Conservation (phyloP, 108 stramenopile genomes). For the Chaetoceros tenuissimus region DNA sequence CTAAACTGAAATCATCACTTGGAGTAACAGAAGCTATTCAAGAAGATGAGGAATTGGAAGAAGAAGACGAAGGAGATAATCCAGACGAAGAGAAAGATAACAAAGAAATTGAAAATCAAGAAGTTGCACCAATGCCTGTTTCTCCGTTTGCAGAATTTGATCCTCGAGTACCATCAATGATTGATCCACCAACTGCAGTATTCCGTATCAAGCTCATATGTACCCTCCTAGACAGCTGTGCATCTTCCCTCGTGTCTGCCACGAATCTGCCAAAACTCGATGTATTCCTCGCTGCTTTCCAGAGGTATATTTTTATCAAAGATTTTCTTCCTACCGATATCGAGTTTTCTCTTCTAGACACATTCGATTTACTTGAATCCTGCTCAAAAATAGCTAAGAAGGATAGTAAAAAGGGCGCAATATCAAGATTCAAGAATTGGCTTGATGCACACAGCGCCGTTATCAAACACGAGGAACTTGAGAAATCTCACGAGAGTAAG, state of each 20-base stretch:
- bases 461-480: slow-evolving; percentile 48
- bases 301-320: slow-evolving; percentile 93
- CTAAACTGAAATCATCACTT: background rate
- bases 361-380: slow-evolving; percentile 86
- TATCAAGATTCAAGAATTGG: slow-evolving; percentile 64
- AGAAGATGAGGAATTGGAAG: slow-evolving; percentile 80
- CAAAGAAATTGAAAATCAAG: slow-evolving; percentile 3
- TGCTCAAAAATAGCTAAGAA: slow-evolving; percentile 27
- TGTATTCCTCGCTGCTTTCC: slow-evolving; percentile 71
- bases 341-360: slow-evolving; percentile 86
- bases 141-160: slow-evolving; percentile 74
- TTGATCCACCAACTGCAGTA: slow-evolving; percentile 80
- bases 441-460: slow-evolving; percentile 79
- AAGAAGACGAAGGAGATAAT: slow-evolving; percentile 27
- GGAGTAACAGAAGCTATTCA: slow-evolving; percentile 58
- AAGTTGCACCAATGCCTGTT: slow-evolving; percentile 45
- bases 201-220: slow-evolving; percentile 85
- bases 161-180: slow-evolving; percentile 70
- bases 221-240: slow-evolving; percentile 66
- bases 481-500: slow-evolving; percentile 25
- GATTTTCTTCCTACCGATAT: slow-evolving; percentile 79
- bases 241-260: slow-evolving; percentile 52
- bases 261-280: slow-evolving; percentile 53
- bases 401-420: slow-evolving; percentile 25
- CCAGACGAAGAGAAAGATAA: slow-evolving; percentile 22